A percentile compares a stretch with the other conserved stretches of the same genome.
phyloP scores from a whole-genome alignment of 768 basidiomycete genomes.

The Termitomyces titanicus region DNA sequence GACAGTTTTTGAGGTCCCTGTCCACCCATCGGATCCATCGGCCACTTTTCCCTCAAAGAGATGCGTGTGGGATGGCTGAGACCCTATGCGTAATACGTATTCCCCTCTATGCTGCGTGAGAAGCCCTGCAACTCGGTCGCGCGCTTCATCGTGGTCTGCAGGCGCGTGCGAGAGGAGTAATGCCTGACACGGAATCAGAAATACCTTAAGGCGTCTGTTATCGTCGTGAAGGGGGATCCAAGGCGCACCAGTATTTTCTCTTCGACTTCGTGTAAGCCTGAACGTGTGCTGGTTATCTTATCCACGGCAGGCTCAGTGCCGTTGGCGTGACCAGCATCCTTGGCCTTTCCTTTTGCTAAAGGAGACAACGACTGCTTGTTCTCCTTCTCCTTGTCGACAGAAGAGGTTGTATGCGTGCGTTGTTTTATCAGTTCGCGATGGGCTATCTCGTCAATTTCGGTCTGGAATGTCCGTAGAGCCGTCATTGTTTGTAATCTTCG shows the following conservation, averaged over 20 bases:
- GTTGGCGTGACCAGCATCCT: constrained; percentile 26
- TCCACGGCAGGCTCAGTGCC: constrained; percentile 5
- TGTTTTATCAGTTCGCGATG: constrained; percentile 65
- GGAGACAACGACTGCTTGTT: constrained; percentile 18
- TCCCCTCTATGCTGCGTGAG: constrained; percentile 71
- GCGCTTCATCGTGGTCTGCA: constrained; percentile 49
- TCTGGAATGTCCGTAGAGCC: constrained; percentile 60
- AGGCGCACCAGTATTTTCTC: constrained; percentile 50
- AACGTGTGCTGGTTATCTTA: constrained; percentile 9
- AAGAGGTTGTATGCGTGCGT: constrained; percentile 35
- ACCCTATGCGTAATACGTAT: constrained; percentile 70
- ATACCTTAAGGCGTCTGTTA: constrained; percentile 1
- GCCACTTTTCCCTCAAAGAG: constrained; percentile 54
- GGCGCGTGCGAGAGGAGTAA: constrained; percentile 40
- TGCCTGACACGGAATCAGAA: constrained; percentile 26
- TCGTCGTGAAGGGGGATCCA: background rate
- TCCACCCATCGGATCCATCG: constrained; percentile 49
- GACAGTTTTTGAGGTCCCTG: constrained; percentile 44
- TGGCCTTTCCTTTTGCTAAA: constrained; percentile 36
- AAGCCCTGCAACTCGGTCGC: constrained; percentile 61
- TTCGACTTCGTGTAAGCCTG: constrained; percentile 44
- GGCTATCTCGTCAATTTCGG: constrained; percentile 75
- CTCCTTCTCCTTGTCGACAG: constrained; percentile 32
- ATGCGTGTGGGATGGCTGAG: constrained; percentile 52
- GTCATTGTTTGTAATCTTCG: constrained; percentile 34